Evolutionary conservation across 2,329 filamentous ascomycete species (phyloP).

Genomic region (Aspergillus amoenus): DNA sequence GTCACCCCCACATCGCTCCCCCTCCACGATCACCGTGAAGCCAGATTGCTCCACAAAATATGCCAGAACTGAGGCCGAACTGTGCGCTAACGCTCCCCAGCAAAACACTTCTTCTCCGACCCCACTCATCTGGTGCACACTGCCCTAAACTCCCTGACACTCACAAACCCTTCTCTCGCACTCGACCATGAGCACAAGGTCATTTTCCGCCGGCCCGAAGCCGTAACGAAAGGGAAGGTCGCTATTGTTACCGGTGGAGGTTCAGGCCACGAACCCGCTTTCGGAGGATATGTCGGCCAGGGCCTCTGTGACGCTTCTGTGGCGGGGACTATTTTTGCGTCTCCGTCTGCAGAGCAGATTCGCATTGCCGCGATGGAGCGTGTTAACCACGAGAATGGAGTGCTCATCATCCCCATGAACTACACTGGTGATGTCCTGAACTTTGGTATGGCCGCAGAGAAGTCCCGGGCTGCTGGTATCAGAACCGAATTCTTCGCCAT

Average conservation of each 20-base stretch:
- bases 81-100: conserved; percentile 27
- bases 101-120: conserved; percentile 88
- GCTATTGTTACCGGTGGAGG: conserved; percentile 86
- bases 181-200: conserved; percentile 81
- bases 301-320: conserved; percentile 80
- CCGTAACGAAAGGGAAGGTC: conserved; percentile 59
- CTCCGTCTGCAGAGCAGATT: conserved; percentile 78
- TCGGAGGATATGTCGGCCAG: conserved; percentile 78
- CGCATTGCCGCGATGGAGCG: conserved; percentile 70
- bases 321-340: conserved; percentile 83
- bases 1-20: not conserved
- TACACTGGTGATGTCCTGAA: conserved; percentile 89
- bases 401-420: conserved; percentile 93
- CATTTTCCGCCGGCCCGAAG: conserved; percentile 68
- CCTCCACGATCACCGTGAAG: conserved; percentile 9
- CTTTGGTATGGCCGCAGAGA: conserved; percentile 91
- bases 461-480: conserved; percentile 76
- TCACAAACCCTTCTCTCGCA: conserved; percentile 80
- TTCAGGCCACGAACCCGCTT: conserved; percentile 85
- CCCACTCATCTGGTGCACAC: conserved; percentile 73
- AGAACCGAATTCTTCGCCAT: conserved; percentile 87
- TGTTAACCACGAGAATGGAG: conserved; percentile 69
- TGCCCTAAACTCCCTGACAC: conserved; percentile 73
- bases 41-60: conserved; percentile 13
- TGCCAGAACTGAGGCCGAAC: conserved; percentile 2